Percentiles rank a stretch among this genome's conserved stretches.
Conservation (phyloP, 306 rosid species). For the Cucumis hystrix region DNA sequence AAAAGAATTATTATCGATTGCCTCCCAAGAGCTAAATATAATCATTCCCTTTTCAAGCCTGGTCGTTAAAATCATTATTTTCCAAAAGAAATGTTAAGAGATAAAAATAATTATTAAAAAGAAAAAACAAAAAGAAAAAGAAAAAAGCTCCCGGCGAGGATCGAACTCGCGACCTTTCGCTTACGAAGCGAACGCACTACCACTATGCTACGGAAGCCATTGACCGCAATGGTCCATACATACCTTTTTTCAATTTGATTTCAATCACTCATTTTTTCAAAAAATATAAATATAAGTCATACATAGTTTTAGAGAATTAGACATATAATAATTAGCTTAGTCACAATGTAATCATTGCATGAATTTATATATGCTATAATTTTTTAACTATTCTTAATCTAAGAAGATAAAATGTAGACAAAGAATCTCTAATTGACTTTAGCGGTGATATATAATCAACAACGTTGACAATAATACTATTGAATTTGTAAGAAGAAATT, state of each 20-base stretch:
- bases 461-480: neutral
- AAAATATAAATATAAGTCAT: too few relatives aligned
- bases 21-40: neutral
- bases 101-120: too few relatives aligned
- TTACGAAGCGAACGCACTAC: slow-evolving; percentile 47
- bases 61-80: neutral
- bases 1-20: neutral
- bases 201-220: too few relatives aligned
- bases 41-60: neutral
- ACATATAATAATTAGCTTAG: neutral
- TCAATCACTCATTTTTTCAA: too few relatives aligned
- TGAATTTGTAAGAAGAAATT: too few relatives aligned
- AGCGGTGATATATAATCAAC: neutral
- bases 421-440: neutral
- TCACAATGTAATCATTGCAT: neutral
- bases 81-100: too few relatives aligned
- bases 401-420: too few relatives aligned
- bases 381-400: neutral
- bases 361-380: too few relatives aligned
- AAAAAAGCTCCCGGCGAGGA: slow-evolving; percentile 58
- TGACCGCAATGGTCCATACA: too few relatives aligned
- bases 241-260: too few relatives aligned
- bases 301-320: too few relatives aligned
- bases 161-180: slow-evolving; percentile 93
- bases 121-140: too few relatives aligned